Evolutionary conservation across 2,329 filamentous ascomycete species (phyloP).

Genomic region (Aspergillus alliaceus): DNA sequence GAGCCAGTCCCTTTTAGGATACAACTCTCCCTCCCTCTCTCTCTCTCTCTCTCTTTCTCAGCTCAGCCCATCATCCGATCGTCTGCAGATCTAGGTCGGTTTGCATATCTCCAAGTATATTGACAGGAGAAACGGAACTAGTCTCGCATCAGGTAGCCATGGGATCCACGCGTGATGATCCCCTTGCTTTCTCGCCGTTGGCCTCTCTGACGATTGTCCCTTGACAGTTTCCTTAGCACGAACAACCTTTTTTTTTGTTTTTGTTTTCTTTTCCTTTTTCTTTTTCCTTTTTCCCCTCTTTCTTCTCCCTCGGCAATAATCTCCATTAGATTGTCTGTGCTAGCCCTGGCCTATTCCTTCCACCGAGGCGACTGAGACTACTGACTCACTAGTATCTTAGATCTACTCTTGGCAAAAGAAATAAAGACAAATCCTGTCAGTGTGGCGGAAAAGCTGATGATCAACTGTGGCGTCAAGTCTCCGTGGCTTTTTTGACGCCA

Average conservation of each 20-base stretch:
- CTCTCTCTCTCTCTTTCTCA: too few species aligned
- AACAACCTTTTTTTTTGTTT: background rate
- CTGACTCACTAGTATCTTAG: background rate
- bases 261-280: too few species aligned
- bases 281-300: too few species aligned
- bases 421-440: background rate
- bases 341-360: background rate
- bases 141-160: background rate
- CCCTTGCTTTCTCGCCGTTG: background rate
- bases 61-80: background rate
- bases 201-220: background rate
- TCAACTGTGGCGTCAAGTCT: constrained; percentile 1
- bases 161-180: too few species aligned
- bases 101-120: background rate
- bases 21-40: too few species aligned
- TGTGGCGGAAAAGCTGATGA: background rate
- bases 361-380: background rate
- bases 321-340: background rate
- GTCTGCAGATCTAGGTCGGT: background rate
- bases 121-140: background rate
- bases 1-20: too few species aligned
- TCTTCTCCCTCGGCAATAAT: background rate
- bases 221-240: background rate
- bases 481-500: background rate
- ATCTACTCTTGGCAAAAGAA: background rate